These are phyloP conservation scores for Nematocida parisii DNA, from an alignment of 371 early-diverging fungal species.

Conservation along the genomic window DNA sequence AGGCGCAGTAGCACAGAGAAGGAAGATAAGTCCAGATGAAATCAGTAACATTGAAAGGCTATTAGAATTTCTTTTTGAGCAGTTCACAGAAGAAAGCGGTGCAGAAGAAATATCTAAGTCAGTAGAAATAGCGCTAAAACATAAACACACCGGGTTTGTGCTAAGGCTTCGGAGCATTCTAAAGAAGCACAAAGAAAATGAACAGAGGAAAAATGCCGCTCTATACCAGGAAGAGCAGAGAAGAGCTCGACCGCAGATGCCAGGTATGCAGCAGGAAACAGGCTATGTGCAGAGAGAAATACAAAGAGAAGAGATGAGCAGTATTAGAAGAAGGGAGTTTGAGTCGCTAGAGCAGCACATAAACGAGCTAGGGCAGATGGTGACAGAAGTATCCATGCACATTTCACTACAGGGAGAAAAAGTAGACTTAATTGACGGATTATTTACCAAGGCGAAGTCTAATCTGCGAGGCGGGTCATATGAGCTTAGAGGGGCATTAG, in stretches of 20 bases:
- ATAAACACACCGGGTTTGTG: conserved; percentile 2
- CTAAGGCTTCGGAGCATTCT: not conserved
- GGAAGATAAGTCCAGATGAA: not conserved
- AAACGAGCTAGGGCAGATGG: conserved; percentile 69
- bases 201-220: conserved; percentile 10
- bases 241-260: not conserved
- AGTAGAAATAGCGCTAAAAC: not conserved
- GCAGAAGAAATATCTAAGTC: not conserved
- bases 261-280: not conserved
- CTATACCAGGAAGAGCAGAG: not conserved
- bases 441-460: conserved; percentile 40
- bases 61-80: not conserved
- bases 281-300: conserved; percentile 12
- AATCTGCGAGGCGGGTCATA: conserved; percentile 33
- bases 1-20: conserved; percentile 3
- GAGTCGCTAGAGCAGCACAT: conserved; percentile 66
- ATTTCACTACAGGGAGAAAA: conserved; percentile 68
- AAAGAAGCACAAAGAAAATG: conserved; percentile 19
- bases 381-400: conserved; percentile 70
- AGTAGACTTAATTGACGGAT: conserved; percentile 68
- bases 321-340: conserved; percentile 50
- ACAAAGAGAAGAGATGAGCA: conserved; percentile 50
- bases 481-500: conserved; percentile 34
- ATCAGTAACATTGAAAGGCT: not conserved
- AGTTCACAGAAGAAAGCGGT: not conserved